Percentiles rank a stretch among this genome's conserved stretches.
phyloP scores from a whole-genome alignment of 768 basidiomycete species.

The Psilocybe sp. region DNA sequence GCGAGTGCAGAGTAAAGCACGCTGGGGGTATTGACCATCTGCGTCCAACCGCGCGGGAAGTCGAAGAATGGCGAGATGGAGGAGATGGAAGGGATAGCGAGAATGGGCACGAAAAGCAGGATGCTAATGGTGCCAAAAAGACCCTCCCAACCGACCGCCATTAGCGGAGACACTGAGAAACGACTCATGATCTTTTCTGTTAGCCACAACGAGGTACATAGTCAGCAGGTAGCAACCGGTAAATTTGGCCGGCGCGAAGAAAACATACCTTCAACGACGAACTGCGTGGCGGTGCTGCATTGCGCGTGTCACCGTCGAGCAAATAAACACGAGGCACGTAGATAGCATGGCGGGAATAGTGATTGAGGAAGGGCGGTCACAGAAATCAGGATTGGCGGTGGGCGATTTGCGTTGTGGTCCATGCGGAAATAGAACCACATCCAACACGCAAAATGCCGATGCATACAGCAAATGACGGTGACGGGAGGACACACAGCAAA shows the following conservation, averaged over 20 bases:
- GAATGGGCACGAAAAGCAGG: constrained; percentile 73
- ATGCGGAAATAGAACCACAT: too few species aligned
- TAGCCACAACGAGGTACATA: background rate
- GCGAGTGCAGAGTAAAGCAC: constrained; percentile 68
- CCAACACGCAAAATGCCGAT: too few species aligned
- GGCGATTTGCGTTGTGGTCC: constrained; percentile 2
- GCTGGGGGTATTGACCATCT: constrained; percentile 76
- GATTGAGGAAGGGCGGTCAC: too few species aligned
- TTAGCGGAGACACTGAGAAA: constrained; percentile 83
- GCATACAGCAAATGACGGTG: too few species aligned
- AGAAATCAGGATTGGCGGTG: background rate
- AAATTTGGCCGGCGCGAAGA: constrained; percentile 4
- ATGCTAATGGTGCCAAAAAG: constrained; percentile 86
- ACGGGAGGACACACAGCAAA: too few species aligned
- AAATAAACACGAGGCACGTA: too few species aligned
- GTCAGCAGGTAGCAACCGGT: constrained; percentile 7
- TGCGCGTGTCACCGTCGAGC: too few species aligned
- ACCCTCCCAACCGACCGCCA: constrained; percentile 94
- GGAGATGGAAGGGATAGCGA: constrained; percentile 67
- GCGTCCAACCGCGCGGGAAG: constrained; percentile 83
- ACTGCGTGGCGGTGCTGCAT: constrained; percentile 81
- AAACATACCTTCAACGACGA: constrained; percentile 75
- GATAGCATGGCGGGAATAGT: too few species aligned
- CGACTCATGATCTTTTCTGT: constrained; percentile 88
- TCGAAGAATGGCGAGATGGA: constrained; percentile 77